Evolutionary conservation across 345 rosid species (phyloP), one percentile per base, ranked within the genome.

Genomic region (Eutrema heterophyllum): DNA sequence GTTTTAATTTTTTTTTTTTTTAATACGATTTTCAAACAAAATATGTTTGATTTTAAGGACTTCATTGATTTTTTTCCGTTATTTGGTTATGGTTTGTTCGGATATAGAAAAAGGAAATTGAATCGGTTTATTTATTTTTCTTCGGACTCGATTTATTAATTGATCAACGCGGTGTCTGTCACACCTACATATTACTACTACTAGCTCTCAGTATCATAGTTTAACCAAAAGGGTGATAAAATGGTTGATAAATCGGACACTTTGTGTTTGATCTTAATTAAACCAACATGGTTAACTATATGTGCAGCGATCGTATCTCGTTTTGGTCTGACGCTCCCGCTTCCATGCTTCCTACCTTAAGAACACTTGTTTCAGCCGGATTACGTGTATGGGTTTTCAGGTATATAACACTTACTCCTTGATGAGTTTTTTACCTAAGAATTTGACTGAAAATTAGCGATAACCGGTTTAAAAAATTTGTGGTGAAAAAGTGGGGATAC

Each of bases 321-420:
- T 26, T 9, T 10, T 92, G 97, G 97, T 1, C 5, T 1, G 96
- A 86, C 39, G 78, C 94, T 26, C 91, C 97, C 0, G 30, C 76
- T n/a, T 92, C 97, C 5, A 64, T 89, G 48, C 92, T 92, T 72
- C 96, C 96, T 26, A 76, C 79, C 8, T 72, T 92, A 7, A 83
- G 75, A 77, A 92, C 86, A 79, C 92, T 92, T 30, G 75, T 83
- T 53, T 83, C 77, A 1, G 96, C 84, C 21, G 98, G 94, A 14
- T 64, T 92, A 61, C 90, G 94, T 33, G 71, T 88, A 16, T 92
- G 94, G 96, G 89, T 89, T 35, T 92, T 64, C 54, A 92, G 97
- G 93, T 89, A 78, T 16, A 41, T 9, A 32, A 9, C 63, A 41
- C 12, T 2, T 9, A 15, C 44, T 58, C 27, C 11, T 32, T 14